These are phyloP conservation scores for Fusarium penzigii DNA, from an alignment of 2,329 filamentous ascomycete genomes.

Conservation along the genomic window DNA sequence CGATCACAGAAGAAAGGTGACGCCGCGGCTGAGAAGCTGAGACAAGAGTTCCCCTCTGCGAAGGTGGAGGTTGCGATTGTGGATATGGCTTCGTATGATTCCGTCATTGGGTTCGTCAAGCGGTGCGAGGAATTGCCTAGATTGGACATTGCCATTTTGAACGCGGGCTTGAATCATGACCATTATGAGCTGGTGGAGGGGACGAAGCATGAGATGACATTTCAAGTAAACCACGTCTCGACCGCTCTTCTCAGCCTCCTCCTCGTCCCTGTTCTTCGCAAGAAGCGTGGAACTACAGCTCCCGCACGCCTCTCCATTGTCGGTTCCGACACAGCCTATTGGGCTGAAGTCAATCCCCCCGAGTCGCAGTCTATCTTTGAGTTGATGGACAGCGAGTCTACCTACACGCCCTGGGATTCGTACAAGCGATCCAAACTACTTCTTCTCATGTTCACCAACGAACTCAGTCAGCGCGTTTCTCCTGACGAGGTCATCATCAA, in stretches of 20 bases:
- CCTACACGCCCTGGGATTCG: slow-evolving; percentile 8
- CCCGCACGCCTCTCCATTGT: slow-evolving; percentile 32
- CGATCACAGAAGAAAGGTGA: slow-evolving; percentile 46
- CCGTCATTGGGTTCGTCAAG: slow-evolving; percentile 42
- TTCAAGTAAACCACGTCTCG: slow-evolving; percentile 44
- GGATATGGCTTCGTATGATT: slow-evolving; percentile 49
- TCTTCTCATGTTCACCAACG: slow-evolving; percentile 37
- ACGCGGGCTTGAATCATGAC: slow-evolving; percentile 41
- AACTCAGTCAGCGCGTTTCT: slow-evolving; percentile 39
- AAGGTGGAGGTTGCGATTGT: slow-evolving; percentile 49
- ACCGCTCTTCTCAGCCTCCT: slow-evolving; percentile 35
- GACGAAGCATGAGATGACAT: slow-evolving; percentile 40
- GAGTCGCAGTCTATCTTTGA: slow-evolving; percentile 20
- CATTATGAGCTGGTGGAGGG: slow-evolving; percentile 29
- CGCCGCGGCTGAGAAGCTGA: slow-evolving; percentile 32
- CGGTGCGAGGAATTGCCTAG: slow-evolving; percentile 35
- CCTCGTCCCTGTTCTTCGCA: slow-evolving; percentile 35
- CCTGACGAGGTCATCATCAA: slow-evolving; percentile 47
- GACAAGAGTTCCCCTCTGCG: slow-evolving; percentile 31
- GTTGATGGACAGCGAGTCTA: slow-evolving; percentile 18
- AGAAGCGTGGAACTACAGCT: slow-evolving; percentile 16
- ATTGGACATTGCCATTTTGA: slow-evolving; percentile 49
- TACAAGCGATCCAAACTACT: slow-evolving; percentile 35
- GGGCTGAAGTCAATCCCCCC: slow-evolving; percentile 27
- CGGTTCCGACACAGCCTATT: slow-evolving; percentile 33